A percentile compares a stretch with the other conserved stretches of the same genome.
These are phyloP conservation scores for Tephrocybe sp. DNA, from an alignment of 768 basidiomycete genomes.

Conservation along the genomic window DNA sequence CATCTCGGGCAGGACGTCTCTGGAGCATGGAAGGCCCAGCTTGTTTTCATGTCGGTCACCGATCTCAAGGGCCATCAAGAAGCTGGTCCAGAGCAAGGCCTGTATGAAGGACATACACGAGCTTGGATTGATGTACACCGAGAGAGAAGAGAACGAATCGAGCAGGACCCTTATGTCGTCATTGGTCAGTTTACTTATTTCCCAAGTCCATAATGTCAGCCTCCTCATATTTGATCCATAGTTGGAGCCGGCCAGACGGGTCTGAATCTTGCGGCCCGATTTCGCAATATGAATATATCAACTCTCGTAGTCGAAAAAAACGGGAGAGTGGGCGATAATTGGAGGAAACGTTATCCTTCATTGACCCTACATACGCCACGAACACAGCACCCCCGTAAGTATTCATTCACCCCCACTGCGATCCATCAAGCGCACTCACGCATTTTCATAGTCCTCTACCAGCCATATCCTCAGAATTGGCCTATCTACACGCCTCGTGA, in stretches of 20 bases:
- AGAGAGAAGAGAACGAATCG: conserved; percentile 33
- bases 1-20: conserved; percentile 25
- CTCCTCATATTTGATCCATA: conserved; percentile 28
- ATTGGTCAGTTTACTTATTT: conserved; percentile 28
- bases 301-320: conserved; percentile 60
- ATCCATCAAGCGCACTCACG: too few species aligned
- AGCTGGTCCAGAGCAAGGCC: conserved; percentile 24
- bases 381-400: conserved; percentile 14
- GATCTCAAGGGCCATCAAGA: conserved; percentile 38
- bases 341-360: conserved; percentile 54
- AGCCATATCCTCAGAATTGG: conserved; percentile 37
- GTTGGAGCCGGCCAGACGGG: conserved; percentile 65
- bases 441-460: conserved; percentile 39
- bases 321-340: conserved; percentile 55
- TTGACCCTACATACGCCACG: conserved; percentile 40
- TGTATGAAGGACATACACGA: conserved; percentile 35
- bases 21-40: conserved; percentile 33
- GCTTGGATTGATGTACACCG: conserved; percentile 34
- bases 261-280: conserved; percentile 57
- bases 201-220: too few species aligned
- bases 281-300: conserved; percentile 53
- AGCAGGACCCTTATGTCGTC: conserved; percentile 37
- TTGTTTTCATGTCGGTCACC: conserved; percentile 30
- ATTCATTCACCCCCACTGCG: too few species aligned
- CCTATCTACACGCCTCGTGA: conserved; percentile 40